Conservation (phyloP, 1,139 yeast species). For the Geotrichum europaeum region DNA sequence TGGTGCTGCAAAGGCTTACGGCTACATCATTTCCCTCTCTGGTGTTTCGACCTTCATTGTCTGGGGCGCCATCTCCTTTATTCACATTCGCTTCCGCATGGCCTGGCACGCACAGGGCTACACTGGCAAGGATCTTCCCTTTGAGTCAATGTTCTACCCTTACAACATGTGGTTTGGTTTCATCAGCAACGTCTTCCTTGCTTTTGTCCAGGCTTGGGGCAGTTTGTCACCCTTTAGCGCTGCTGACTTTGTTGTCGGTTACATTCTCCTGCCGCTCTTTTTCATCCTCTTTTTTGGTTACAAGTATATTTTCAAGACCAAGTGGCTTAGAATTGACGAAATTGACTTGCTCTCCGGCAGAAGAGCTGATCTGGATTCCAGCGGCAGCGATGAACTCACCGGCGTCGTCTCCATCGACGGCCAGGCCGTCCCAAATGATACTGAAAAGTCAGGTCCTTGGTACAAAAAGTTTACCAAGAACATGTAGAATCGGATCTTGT, state of each 20-base stretch:
- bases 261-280: constrained; percentile 56
- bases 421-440: background rate
- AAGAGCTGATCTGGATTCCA: constrained; percentile 30
- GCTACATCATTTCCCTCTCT: constrained; percentile 77
- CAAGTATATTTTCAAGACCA: constrained; percentile 40
- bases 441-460: constrained; percentile 6
- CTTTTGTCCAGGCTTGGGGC: constrained; percentile 66
- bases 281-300: constrained; percentile 40
- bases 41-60: constrained; percentile 52
- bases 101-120: constrained; percentile 48
- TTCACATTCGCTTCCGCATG: constrained; percentile 47
- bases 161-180: constrained; percentile 48
- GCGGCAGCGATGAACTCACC: constrained; percentile 1
- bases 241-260: constrained; percentile 58
- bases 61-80: constrained; percentile 46
- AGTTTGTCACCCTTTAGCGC: constrained; percentile 55
- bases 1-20: constrained; percentile 65
- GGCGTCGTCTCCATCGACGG: constrained; percentile 6
- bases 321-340: constrained; percentile 39
- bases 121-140: constrained; percentile 47
- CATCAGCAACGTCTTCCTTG: constrained; percentile 47
- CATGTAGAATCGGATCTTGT: background rate
- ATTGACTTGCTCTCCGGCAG: constrained; percentile 44
- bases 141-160: constrained; percentile 50
- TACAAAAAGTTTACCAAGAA: constrained; percentile 13